These are phyloP conservation scores for Boletus mariae DNA, from an alignment of 1,284 basidiomycete genomes.

Conservation along the genomic window DNA sequence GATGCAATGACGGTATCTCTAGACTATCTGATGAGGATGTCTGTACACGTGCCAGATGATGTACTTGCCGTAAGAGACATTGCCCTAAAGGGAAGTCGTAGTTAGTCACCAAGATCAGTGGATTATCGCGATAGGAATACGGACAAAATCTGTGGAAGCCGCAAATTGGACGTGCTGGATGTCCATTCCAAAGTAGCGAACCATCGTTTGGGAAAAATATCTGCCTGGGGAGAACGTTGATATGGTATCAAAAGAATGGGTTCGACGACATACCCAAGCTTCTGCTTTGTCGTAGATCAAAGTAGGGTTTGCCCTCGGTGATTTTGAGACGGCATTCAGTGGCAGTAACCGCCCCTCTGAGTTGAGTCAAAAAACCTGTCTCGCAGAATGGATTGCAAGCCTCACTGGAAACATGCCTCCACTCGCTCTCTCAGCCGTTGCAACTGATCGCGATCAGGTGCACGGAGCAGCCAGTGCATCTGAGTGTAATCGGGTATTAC, in stretches of 20 bases:
- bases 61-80: conserved; percentile 58
- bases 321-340: conserved; percentile 64
- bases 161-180: conserved; percentile 35
- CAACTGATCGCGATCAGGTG: conserved; percentile 58
- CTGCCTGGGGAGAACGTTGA: conserved; percentile 34
- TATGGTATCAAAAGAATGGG: not conserved
- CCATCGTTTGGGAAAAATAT: conserved; percentile 43
- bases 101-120: conserved; percentile 7
- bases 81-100: conserved; percentile 45
- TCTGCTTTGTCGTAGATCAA: conserved; percentile 61
- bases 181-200: conserved; percentile 38
- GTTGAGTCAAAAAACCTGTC: conserved; percentile 1
- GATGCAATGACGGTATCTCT: conserved; percentile 67
- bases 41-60: conserved; percentile 13
- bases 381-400: not conserved
- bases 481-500: conserved; percentile 79
- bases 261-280: conserved; percentile 45
- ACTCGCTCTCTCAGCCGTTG: conserved; percentile 47
- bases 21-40: conserved; percentile 13
- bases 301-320: conserved; percentile 39
- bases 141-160: conserved; percentile 66
- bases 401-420: conserved; percentile 56
- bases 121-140: conserved; percentile 24
- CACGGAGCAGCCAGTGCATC: conserved; percentile 64
- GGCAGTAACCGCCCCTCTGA: conserved; percentile 66